Conservation (phyloP, 179 eudicot genomes). For the Spergularia azorica region DNA sequence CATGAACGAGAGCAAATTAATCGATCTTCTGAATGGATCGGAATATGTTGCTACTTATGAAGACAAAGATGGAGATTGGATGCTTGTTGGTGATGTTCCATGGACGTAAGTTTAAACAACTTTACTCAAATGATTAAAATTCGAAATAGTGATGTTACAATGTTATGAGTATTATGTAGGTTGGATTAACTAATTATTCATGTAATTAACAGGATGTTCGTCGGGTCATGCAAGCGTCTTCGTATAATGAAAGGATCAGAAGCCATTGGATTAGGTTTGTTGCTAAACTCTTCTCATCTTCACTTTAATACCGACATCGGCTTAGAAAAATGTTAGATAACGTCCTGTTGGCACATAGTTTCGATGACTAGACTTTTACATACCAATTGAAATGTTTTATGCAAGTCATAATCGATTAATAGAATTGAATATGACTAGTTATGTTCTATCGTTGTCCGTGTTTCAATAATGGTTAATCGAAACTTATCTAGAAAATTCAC, state of each 20-base stretch:
- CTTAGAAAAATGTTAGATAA: no score
- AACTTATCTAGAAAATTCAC: no score
- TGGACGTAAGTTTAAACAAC: constrained; percentile 58
- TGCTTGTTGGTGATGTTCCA: constrained; percentile 85
- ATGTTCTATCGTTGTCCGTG: no score
- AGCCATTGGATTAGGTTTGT: constrained; percentile 51
- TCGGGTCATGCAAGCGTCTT: constrained; percentile 53
- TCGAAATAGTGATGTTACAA: background rate
- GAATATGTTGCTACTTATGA: constrained; percentile 80
- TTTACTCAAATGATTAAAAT: background rate
- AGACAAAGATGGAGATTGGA: constrained; percentile 88
- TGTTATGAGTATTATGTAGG: background rate
- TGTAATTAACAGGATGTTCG: constrained; percentile 39
- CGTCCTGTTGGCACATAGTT: no score
- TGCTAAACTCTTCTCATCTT: background rate
- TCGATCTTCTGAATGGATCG: constrained; percentile 66
- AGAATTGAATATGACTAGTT: no score
- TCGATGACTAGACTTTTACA: no score
- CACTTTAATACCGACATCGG: no score
- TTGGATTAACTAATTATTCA: no score
- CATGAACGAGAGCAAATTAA: constrained; percentile 71
- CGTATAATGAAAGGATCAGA: constrained; percentile 59
- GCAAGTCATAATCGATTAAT: no score
- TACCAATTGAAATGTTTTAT: no score
- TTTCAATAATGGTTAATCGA: no score